These are phyloP conservation scores for Claviceps sorghi DNA, from an alignment of 2,329 filamentous ascomycete genomes.

Conservation along the genomic window DNA sequence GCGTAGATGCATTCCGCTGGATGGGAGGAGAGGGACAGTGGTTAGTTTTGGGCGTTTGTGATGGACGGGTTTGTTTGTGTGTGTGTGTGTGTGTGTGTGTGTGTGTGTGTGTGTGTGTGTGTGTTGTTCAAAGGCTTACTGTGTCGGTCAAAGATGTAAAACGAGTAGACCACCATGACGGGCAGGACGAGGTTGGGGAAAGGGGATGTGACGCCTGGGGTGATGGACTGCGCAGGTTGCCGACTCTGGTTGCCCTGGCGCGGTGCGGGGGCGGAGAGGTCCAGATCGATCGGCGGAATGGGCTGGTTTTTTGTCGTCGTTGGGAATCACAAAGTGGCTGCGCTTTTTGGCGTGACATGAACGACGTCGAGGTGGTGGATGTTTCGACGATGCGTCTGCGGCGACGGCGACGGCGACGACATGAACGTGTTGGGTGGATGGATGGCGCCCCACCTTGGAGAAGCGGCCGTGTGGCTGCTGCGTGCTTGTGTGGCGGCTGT, in stretches of 20 bases:
- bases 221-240: neutral
- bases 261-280: neutral
- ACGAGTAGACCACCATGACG: constrained; percentile 85
- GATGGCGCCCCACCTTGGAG: neutral
- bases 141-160: constrained; percentile 98
- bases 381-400: neutral
- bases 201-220: neutral
- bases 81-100: no score
- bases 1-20: constrained; percentile 95
- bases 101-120: no score
- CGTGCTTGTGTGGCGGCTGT: no score
- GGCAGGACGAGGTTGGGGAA: neutral
- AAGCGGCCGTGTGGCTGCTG: no score
- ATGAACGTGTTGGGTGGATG: no score
- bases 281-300: neutral
- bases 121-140: constrained; percentile 60
- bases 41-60: neutral
- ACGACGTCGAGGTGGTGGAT: neutral
- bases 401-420: neutral
- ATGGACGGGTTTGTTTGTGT: no score
- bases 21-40: neutral
- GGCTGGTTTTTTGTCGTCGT: neutral
- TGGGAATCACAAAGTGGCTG: neutral
- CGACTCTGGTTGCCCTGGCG: no score
- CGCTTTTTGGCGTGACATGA: neutral